Evolutionary conservation across 352 stramenopile species (phyloP), one percentile per base, ranked within the genome.

Genomic region (Globisporangium camurandrum): DNA sequence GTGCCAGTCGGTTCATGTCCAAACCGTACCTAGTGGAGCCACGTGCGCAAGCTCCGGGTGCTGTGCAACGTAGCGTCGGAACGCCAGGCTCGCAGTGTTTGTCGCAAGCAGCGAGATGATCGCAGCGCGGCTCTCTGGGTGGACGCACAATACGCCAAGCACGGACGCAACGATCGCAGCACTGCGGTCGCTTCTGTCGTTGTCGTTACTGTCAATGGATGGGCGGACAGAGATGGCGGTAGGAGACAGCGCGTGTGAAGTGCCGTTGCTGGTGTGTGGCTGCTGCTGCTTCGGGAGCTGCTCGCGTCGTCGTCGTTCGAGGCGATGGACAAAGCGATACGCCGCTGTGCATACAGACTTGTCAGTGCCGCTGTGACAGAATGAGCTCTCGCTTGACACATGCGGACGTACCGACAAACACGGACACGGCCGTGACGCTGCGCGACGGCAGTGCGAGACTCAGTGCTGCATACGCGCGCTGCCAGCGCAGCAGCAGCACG

Each of bases 41-140:
- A 83, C 46, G 9, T 56, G 12, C 1, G 42, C 26, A 39, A 80
- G 36, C 39, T 74, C 36, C 6, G 68, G 70, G 28, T 84, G 55
- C 2, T 61, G 65, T 5, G 27, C 17, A 17, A 70, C 30, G 14
- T 68, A 37, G 0, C 67, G 31, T 2, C 48, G 56, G 22, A 78
- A 71, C 14, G 63, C 28, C 27, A 71, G 44, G 49, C 68, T 85
- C 12, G 49, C 49, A 9, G 75, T 68, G 33, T 80, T 71, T 17
- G 69, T 84, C 11, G 66, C 74, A 0, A 82, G 47, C 28, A 87
- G 45, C 43, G 75, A 72, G 41, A 87, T 47, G 17, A 87, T 44
- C 4, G 67, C 60, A n/a, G 72, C 69, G 1, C 72, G 60, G 45
- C 56, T 76, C 23, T 51, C 56, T 0, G 70, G 68, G 1, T 62